phyloP scores from a whole-genome alignment of 768 basidiomycete genomes.

The Rhizopogon vinicolor region DNA sequence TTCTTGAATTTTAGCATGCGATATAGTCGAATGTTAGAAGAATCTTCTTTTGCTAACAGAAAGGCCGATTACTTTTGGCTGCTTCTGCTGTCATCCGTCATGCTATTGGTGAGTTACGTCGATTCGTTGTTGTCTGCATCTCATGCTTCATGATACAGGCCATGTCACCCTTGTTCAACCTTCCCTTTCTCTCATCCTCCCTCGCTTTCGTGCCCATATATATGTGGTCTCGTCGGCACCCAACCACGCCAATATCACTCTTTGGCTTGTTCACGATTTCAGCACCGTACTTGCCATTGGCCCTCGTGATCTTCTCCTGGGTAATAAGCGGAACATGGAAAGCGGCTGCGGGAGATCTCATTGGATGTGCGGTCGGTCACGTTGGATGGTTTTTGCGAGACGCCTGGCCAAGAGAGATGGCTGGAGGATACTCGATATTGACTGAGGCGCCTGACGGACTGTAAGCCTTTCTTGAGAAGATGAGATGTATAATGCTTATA shows the following conservation, averaged over 20 bases:
- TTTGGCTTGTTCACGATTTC: slow-evolving; percentile 94
- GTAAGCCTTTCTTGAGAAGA: slow-evolving; percentile 42
- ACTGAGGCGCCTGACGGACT: slow-evolving; percentile 67
- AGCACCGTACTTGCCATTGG: slow-evolving; percentile 91
- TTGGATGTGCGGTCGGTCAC: slow-evolving; percentile 86
- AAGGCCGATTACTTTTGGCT: slow-evolving; percentile 97
- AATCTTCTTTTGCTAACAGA: slow-evolving; percentile 88
- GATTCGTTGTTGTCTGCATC: background rate
- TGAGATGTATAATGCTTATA: background rate
- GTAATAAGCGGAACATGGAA: slow-evolving; percentile 78
- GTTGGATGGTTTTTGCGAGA: slow-evolving; percentile 82
- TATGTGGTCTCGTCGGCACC: slow-evolving; percentile 94
- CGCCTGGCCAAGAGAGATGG: slow-evolving; percentile 86
- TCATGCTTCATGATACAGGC: slow-evolving; percentile 35
- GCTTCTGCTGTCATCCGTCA: slow-evolving; percentile 72
- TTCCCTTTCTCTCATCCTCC: slow-evolving; percentile 90
- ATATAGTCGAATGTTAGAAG: slow-evolving; percentile 94
- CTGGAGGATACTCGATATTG: slow-evolving; percentile 66
- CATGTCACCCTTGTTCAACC: slow-evolving; percentile 83
- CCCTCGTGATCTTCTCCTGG: slow-evolving; percentile 87
- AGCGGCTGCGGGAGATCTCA: slow-evolving; percentile 75
- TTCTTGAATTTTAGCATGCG: slow-evolving; percentile 65
- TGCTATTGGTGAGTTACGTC: slow-evolving; percentile 69
- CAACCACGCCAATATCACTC: slow-evolving; percentile 91
- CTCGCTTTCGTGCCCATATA: slow-evolving; percentile 96